Evolutionary conservation across 768 basidiomycete species (phyloP).

Genomic region (Megacollybia marginata): DNA sequence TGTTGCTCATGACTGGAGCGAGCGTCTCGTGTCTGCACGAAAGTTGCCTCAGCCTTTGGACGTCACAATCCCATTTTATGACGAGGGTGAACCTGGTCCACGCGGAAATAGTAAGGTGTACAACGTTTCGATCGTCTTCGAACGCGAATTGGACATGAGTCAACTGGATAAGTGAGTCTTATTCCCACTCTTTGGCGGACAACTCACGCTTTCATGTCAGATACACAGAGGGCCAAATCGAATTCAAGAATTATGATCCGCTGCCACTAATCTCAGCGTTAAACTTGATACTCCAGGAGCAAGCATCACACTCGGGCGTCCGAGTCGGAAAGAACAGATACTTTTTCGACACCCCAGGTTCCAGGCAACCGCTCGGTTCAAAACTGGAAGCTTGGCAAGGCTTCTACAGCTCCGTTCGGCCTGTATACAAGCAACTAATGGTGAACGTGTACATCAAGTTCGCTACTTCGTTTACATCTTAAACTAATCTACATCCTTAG

Average conservation of each 20-base stretch:
- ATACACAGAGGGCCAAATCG: conserved; percentile 39
- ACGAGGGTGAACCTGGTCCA: conserved; percentile 30
- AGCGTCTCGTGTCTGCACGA: conserved; percentile 37
- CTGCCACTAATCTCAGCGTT: conserved; percentile 47
- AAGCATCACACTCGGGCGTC: conserved; percentile 37
- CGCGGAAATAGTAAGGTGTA: conserved; percentile 31
- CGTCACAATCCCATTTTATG: conserved; percentile 33
- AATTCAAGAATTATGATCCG: conserved; percentile 38
- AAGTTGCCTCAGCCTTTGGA: conserved; percentile 37
- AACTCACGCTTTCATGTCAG: conserved; percentile 22
- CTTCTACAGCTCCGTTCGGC: conserved; percentile 43
- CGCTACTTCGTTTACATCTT: neutral
- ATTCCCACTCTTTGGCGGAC: conserved; percentile 1
- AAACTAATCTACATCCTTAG: conserved; percentile 13
- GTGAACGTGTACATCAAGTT: conserved; percentile 40
- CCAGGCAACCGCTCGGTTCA: conserved; percentile 20
- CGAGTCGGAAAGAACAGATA: conserved; percentile 49
- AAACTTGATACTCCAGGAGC: conserved; percentile 49
- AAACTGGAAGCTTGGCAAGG: conserved; percentile 35
- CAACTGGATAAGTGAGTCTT: conserved; percentile 25
- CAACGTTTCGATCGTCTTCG: conserved; percentile 32
- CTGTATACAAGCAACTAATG: conserved; percentile 40
- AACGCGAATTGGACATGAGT: conserved; percentile 28
- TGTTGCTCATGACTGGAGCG: conserved; percentile 47
- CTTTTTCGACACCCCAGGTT: conserved; percentile 38